Conservation (phyloP, 495 filamentous ascomycete species). For the Talaromyces adpressus region DNA sequence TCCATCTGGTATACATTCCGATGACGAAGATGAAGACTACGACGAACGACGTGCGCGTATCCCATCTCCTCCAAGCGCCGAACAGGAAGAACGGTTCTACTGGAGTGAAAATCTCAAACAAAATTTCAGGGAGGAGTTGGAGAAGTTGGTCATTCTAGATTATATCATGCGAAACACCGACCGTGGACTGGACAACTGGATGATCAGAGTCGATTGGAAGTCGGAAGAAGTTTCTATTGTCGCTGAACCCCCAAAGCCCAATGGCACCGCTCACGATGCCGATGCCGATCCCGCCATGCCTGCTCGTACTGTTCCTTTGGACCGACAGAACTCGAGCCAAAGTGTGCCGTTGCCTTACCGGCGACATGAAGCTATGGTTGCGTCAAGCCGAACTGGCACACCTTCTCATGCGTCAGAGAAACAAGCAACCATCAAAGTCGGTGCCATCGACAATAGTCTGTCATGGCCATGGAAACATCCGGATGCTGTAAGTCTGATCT, state of each 20-base stretch:
- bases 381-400: constrained; percentile 56
- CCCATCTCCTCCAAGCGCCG: constrained; percentile 39
- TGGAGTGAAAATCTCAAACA: constrained; percentile 91
- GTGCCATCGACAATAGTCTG: constrained; percentile 94
- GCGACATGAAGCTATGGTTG: constrained; percentile 77
- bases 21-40: constrained; percentile 66
- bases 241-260: constrained; percentile 69
- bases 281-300: constrained; percentile 41
- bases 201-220: constrained; percentile 91
- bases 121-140: constrained; percentile 87
- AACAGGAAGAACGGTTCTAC: constrained; percentile 51
- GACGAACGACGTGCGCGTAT: constrained; percentile 39
- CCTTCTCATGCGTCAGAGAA: constrained; percentile 37
- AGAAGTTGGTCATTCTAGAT: constrained; percentile 95
- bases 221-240: constrained; percentile 76
- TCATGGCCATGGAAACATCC: constrained; percentile 99
- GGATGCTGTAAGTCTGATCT: constrained; percentile 59
- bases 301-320: constrained; percentile 46
- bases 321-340: constrained; percentile 26
- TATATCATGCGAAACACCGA: constrained; percentile 99
- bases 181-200: constrained; percentile 96
- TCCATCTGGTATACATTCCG: constrained; percentile 56
- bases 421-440: constrained; percentile 64
- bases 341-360: constrained; percentile 60
- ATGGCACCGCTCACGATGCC: constrained; percentile 40